These are phyloP conservation scores for Pogostemon cablin DNA, from an alignment of 257 asterid species.

Conservation along the genomic window DNA sequence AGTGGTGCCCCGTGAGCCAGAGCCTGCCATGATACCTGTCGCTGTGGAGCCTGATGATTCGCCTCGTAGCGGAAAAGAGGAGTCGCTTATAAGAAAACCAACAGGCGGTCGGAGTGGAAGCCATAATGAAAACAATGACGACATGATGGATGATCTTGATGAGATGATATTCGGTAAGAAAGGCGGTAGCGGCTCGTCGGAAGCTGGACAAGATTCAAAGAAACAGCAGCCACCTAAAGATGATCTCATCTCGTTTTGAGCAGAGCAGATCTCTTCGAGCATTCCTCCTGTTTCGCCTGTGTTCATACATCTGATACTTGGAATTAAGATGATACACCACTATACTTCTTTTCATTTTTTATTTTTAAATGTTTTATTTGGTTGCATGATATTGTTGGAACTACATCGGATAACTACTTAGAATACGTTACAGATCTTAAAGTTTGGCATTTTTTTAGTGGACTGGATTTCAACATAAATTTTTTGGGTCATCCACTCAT, in stretches of 20 bases:
- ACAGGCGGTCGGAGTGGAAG: conserved; percentile 47
- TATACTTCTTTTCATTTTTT: background rate
- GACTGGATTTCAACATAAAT: background rate
- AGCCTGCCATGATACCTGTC: conserved; percentile 94
- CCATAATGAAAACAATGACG: conserved; percentile 63
- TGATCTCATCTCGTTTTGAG: conserved; percentile 78
- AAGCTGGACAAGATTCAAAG: conserved; percentile 53
- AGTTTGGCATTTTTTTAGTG: background rate
- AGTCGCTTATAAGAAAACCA: conserved; percentile 61
- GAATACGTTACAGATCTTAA: conserved; percentile 8
- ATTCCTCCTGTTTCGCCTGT: conserved; percentile 29
- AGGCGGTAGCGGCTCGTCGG: conserved; percentile 58
- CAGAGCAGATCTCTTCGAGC: conserved; percentile 11
- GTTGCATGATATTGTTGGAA: conserved; percentile 30
- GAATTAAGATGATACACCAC: conserved; percentile 5
- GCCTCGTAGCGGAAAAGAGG: conserved; percentile 67
- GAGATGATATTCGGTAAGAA: conserved; percentile 97
- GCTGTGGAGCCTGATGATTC: conserved; percentile 87
- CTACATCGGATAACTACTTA: conserved; percentile 9
- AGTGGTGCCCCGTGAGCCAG: conserved; percentile 60
- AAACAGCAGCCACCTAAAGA: conserved; percentile 70
- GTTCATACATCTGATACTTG: conserved; percentile 32
- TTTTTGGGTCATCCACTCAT: background rate
- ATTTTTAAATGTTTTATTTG: conserved; percentile 19
- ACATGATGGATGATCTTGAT: conserved; percentile 94